Evolutionary conservation across 495 filamentous ascomycete species (phyloP).

Genomic region (Halenospora varia): DNA sequence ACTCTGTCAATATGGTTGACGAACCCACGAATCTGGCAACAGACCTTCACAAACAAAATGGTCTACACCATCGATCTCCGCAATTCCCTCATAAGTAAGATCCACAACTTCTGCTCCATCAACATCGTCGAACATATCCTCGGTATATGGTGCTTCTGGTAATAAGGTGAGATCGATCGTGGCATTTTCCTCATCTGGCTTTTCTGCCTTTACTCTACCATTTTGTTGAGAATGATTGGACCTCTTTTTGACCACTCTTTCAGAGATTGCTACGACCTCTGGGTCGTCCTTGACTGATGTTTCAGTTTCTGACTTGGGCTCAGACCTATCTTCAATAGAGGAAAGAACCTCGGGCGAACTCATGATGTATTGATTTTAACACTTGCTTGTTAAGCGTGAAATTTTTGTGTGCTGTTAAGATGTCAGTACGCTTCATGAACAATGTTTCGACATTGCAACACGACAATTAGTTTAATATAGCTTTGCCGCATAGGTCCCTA

Average conservation of each 20-base stretch:
- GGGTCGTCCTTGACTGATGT: conserved; percentile 1
- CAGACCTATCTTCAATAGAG: too few species aligned
- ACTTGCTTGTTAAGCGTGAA: too few species aligned
- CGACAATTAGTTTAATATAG: too few species aligned
- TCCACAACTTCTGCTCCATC: conserved; percentile 16
- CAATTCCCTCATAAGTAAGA: conserved; percentile 17
- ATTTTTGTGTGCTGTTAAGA: too few species aligned
- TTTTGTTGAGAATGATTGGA: neutral
- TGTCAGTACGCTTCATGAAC: too few species aligned
- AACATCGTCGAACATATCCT: conserved; percentile 23
- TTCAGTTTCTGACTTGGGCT: neutral
- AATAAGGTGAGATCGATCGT: neutral
- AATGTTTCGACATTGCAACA: too few species aligned
- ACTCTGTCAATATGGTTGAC: neutral
- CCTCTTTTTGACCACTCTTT: neutral
- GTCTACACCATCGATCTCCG: conserved; percentile 15
- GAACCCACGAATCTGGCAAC: neutral
- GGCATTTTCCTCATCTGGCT: conserved; percentile 2
- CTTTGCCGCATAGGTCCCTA: too few species aligned
- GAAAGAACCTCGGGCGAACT: neutral
- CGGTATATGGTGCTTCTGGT: neutral
- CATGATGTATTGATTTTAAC: neutral
- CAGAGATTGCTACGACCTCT: neutral
- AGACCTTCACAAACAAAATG: conserved; percentile 23
- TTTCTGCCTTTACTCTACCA: conserved; percentile 14